Percentiles rank a stretch among this genome's conserved stretches.
These are phyloP conservation scores for Clarireedia homoeocarpa DNA, from an alignment of 2,329 filamentous ascomycete species.

Conservation along the genomic window DNA sequence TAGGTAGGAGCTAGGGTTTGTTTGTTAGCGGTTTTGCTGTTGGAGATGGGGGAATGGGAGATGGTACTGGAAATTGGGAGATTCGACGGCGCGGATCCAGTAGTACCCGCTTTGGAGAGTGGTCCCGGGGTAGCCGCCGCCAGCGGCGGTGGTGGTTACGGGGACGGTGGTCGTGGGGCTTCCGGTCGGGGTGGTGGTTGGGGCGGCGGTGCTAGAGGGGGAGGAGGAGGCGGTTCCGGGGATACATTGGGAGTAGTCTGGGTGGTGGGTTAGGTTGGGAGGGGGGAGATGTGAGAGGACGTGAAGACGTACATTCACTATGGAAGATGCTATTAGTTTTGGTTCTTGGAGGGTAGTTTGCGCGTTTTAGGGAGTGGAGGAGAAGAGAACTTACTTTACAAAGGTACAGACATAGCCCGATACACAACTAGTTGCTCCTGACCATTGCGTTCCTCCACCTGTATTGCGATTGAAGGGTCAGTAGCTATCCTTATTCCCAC, in stretches of 20 bases:
- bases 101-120: slow-evolving; percentile 11
- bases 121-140: background rate
- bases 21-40: background rate
- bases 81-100: slow-evolving; percentile 49
- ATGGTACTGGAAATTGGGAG: slow-evolving; percentile 47
- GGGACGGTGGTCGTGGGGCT: slow-evolving; percentile 21
- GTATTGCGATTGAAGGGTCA: background rate
- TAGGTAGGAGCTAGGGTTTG: slow-evolving; percentile 31
- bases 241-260: slow-evolving; percentile 30
- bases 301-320: slow-evolving; percentile 24
- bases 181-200: slow-evolving; percentile 8
- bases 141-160: background rate
- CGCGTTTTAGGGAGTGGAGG: background rate
- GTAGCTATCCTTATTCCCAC: background rate
- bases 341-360: background rate
- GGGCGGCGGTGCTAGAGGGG: slow-evolving; percentile 11
- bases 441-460: slow-evolving; percentile 24
- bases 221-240: slow-evolving; percentile 27
- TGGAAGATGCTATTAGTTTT: slow-evolving; percentile 9
- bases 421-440: slow-evolving; percentile 22
- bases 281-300: background rate
- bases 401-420: slow-evolving; percentile 20
- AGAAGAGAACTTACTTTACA: slow-evolving; percentile 21
- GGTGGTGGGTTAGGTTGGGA: background rate
- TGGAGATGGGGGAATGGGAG: background rate